Percentiles rank a stretch among this genome's conserved stretches.
phyloP scores from a whole-genome alignment of 2,329 filamentous ascomycete species.

The Nemania serpens region DNA sequence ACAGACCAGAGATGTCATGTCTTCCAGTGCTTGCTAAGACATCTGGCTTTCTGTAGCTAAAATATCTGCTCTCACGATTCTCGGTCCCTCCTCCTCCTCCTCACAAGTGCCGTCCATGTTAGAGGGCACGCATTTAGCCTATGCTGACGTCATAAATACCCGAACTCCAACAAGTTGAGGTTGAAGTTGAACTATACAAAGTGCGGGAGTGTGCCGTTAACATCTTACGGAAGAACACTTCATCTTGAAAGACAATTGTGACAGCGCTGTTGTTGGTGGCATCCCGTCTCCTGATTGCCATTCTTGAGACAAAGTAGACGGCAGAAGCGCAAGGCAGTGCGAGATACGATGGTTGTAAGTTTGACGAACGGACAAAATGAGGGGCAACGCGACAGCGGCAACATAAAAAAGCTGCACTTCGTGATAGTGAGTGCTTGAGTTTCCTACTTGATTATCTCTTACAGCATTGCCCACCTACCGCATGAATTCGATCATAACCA shows the following conservation, averaged over 20 bases:
- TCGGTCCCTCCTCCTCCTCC: background rate
- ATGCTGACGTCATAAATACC: conserved; percentile 20
- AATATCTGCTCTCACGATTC: too few relatives aligned
- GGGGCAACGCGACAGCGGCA: conserved; percentile 11
- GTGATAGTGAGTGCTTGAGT: conserved; percentile 32
- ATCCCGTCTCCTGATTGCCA: too few relatives aligned
- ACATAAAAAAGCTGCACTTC: conserved; percentile 34
- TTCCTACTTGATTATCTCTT: background rate
- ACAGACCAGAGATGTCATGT: background rate
- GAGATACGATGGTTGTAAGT: conserved; percentile 21
- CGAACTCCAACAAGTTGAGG: background rate
- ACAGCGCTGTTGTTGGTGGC: too few relatives aligned
- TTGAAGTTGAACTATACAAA: too few relatives aligned
- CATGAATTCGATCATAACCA: conserved; percentile 1
- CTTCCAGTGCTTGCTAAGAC: background rate
- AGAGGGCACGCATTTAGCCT: conserved; percentile 19
- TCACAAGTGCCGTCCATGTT: background rate
- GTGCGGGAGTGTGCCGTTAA: too few relatives aligned
- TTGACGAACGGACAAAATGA: conserved; percentile 5
- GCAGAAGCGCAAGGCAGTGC: background rate
- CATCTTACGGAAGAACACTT: too few relatives aligned
- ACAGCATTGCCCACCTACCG: background rate
- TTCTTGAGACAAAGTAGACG: too few relatives aligned
- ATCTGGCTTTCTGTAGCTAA: background rate
- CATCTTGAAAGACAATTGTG: too few relatives aligned